Percentiles rank a stretch among this genome's conserved stretches.
Conservation (phyloP, 2,329 filamentous ascomycete species). For the Botryotinia globosa region DNA sequence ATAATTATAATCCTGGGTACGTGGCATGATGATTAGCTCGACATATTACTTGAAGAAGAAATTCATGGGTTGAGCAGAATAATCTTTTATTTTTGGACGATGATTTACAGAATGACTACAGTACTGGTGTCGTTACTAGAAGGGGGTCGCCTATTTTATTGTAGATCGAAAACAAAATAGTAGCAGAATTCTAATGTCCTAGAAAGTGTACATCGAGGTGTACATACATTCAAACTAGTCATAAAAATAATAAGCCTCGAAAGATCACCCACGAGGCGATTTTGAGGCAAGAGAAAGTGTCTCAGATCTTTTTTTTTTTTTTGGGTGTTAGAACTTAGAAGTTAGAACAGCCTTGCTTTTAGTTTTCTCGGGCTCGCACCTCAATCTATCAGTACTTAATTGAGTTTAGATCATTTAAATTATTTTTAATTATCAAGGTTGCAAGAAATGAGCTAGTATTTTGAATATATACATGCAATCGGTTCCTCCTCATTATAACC, state of each 20-base stretch:
- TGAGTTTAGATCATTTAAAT: background rate
- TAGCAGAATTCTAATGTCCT: background rate
- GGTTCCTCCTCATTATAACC: background rate
- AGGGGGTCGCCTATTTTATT: background rate
- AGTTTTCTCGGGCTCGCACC: background rate
- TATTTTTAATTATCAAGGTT: background rate
- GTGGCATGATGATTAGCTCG: conserved; percentile 7
- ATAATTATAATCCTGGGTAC: background rate
- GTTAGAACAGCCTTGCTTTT: conserved; percentile 5
- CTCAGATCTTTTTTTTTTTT: background rate
- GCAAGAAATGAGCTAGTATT: background rate
- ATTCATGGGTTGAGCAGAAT: background rate
- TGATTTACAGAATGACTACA: background rate
- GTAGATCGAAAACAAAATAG: background rate
- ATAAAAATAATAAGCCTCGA: background rate
- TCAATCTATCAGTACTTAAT: background rate
- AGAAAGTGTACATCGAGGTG: background rate
- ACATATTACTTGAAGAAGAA: background rate
- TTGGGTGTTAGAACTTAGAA: background rate
- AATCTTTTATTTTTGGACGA: background rate
- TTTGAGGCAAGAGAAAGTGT: conserved; percentile 12
- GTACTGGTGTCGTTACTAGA: background rate
- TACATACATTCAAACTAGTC: background rate
- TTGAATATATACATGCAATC: conserved; percentile 7
- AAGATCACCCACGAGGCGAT: conserved; percentile 9